phyloP scores from a whole-genome alignment of 163 green algal species.

The Chlamydomonas reinhardtii region DNA sequence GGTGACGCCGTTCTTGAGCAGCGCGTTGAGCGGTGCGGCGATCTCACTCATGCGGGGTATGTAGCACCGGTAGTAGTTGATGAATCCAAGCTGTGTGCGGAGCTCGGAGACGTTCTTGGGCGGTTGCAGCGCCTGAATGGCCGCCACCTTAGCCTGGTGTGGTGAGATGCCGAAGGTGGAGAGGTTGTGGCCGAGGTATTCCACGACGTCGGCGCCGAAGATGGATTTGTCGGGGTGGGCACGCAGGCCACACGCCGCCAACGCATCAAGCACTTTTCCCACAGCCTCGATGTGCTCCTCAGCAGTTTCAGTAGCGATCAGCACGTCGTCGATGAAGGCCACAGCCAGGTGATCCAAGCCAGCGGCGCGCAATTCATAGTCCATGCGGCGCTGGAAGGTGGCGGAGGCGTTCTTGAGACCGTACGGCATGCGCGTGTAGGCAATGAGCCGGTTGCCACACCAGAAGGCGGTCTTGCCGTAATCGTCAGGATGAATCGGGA shows the following conservation, averaged over 20 bases:
- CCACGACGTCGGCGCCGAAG: conserved; percentile 3
- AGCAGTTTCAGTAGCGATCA: background rate
- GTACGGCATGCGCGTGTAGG: conserved; percentile 54
- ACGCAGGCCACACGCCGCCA: background rate
- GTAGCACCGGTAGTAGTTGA: conserved; percentile 67
- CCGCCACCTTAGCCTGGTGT: conserved; percentile 55
- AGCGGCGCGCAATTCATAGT: conserved; percentile 17
- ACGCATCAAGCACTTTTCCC: background rate
- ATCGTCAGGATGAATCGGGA: background rate
- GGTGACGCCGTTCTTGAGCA: conserved; percentile 1
- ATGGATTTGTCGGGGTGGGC: conserved; percentile 44
- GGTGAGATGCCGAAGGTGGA: background rate
- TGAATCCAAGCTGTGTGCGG: conserved; percentile 55
- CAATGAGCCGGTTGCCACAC: background rate
- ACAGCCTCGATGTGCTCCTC: conserved; percentile 23
- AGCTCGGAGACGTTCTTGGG: conserved; percentile 52
- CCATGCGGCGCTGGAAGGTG: conserved; percentile 49
- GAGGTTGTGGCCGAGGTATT: conserved; percentile 65
- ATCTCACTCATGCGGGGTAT: conserved; percentile 52
- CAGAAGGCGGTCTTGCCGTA: conserved; percentile 22
- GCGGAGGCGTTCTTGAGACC: conserved; percentile 42
- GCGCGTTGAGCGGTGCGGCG: conserved; percentile 45
- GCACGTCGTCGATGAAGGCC: conserved; percentile 30
- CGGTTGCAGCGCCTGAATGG: conserved; percentile 51
- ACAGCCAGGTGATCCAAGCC: background rate